Conservation (phyloP, 495 filamentous ascomycete genomes). For the Xylaria longipes region DNA sequence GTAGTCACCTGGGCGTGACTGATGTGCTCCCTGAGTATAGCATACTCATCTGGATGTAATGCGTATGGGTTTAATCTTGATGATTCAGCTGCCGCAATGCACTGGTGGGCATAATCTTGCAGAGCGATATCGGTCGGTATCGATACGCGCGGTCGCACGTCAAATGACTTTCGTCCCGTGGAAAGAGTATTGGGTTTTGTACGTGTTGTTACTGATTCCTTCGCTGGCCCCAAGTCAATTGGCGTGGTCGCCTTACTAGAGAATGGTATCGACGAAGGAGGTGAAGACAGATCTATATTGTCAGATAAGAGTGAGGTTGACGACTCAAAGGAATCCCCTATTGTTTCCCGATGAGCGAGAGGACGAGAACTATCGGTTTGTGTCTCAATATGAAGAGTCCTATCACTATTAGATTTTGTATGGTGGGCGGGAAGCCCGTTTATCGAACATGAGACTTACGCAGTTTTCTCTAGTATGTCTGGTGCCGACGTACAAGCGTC, state of each 20-base stretch:
- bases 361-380: slow-evolving; percentile 26
- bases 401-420: slow-evolving; percentile 31
- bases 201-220: slow-evolving; percentile 30
- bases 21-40: slow-evolving; percentile 77
- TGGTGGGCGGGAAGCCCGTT: slow-evolving; percentile 4
- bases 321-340: slow-evolving; percentile 39
- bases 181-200: slow-evolving; percentile 18
- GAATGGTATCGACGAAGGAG: slow-evolving; percentile 44
- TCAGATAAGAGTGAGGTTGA: slow-evolving; percentile 44
- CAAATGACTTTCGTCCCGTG: slow-evolving; percentile 47
- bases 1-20: slow-evolving; percentile 89
- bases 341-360: slow-evolving; percentile 23
- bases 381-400: slow-evolving; percentile 29
- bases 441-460: slow-evolving; percentile 35
- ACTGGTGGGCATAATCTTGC: slow-evolving; percentile 83
- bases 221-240: slow-evolving; percentile 51
- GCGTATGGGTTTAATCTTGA: slow-evolving; percentile 90
- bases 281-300: slow-evolving; percentile 51
- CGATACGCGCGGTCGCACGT: slow-evolving; percentile 75
- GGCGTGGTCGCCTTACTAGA: slow-evolving; percentile 66
- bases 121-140: slow-evolving; percentile 77
- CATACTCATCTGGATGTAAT: slow-evolving; percentile 85
- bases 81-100: slow-evolving; percentile 83
- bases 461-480: slow-evolving; percentile 20
- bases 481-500: slow-evolving; percentile 28